phyloP scores from a whole-genome alignment of 495 filamentous ascomycete genomes.

The Mytilinidion resinicola region DNA sequence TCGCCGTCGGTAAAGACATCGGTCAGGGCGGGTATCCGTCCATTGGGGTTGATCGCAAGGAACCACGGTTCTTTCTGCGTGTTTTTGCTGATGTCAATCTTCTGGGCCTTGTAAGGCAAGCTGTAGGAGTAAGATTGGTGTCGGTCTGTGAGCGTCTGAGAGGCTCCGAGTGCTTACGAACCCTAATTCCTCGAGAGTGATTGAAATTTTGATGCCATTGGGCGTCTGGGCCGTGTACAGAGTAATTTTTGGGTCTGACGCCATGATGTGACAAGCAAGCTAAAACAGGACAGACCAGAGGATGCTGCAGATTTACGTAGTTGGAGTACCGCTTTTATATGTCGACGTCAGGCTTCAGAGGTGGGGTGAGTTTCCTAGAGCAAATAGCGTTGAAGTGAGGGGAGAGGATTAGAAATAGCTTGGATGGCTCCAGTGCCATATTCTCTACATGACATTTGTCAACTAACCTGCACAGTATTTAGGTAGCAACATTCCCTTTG shows the following conservation, averaged over 20 bases:
- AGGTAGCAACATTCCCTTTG: too few relatives aligned
- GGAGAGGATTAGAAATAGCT: not conserved
- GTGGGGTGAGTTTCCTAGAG: not conserved
- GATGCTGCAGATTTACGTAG: not conserved
- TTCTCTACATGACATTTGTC: too few relatives aligned
- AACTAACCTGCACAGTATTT: too few relatives aligned
- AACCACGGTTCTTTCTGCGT: constrained; percentile 82
- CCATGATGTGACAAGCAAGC: constrained; percentile 19
- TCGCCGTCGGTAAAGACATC: constrained; percentile 63
- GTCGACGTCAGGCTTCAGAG: not conserved
- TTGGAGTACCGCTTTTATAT: not conserved
- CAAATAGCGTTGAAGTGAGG: not conserved
- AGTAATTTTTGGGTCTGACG: constrained; percentile 33
- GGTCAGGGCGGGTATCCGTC: constrained; percentile 86
- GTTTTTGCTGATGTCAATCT: constrained; percentile 65
- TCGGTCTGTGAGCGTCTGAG: not conserved
- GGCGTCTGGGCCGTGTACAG: constrained; percentile 54
- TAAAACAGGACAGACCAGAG: not conserved
- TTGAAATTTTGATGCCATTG: constrained; percentile 77
- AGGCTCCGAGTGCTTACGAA: constrained; percentile 30
- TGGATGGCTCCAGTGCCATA: too few relatives aligned
- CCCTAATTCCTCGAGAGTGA: constrained; percentile 80
- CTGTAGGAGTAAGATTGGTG: not conserved
- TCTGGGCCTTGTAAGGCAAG: constrained; percentile 52
- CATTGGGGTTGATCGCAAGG: constrained; percentile 88